These are phyloP conservation scores for Sugiyamaella pinicola DNA, from an alignment of 1,139 yeast species.

Conservation along the genomic window DNA sequence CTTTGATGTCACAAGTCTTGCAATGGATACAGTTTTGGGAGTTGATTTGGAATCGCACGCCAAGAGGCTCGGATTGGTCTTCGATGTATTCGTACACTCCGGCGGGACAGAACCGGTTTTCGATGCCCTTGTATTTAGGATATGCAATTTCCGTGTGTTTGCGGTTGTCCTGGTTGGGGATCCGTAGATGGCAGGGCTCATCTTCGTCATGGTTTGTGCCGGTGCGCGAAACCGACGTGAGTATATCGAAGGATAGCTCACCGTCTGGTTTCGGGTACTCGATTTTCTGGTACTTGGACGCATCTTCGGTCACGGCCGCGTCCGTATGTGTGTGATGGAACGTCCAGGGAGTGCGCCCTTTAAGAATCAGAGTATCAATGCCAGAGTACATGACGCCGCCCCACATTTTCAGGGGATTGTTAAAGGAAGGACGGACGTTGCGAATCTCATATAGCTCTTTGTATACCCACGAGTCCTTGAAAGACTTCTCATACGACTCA, in stretches of 20 bases:
- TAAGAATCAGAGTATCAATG: conserved; percentile 72
- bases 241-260: conserved; percentile 79
- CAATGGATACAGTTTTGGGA: conserved; percentile 97
- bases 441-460: conserved; percentile 81
- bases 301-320: conserved; percentile 67
- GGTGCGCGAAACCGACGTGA: conserved; percentile 91
- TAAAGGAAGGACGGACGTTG: conserved; percentile 89
- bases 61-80: conserved; percentile 57
- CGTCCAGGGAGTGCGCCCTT: conserved; percentile 88
- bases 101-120: conserved; percentile 93
- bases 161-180: conserved; percentile 67
- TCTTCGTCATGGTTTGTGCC: conserved; percentile 96
- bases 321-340: conserved; percentile 72
- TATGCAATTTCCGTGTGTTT: conserved; percentile 69
- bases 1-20: conserved; percentile 96
- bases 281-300: conserved; percentile 65
- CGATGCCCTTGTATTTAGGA: conserved; percentile 82
- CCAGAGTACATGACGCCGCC: conserved; percentile 89
- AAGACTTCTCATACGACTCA: conserved; percentile 59
- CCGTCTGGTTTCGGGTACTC: conserved; percentile 96
- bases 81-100: conserved; percentile 94
- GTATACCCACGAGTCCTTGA: conserved; percentile 80
- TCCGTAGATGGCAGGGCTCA: conserved; percentile 83
- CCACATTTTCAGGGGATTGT: conserved; percentile 64
- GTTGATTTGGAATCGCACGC: conserved; percentile 87